Evolutionary conservation across 768 basidiomycete genomes (phyloP).

Genomic region (Suillus lakei): DNA sequence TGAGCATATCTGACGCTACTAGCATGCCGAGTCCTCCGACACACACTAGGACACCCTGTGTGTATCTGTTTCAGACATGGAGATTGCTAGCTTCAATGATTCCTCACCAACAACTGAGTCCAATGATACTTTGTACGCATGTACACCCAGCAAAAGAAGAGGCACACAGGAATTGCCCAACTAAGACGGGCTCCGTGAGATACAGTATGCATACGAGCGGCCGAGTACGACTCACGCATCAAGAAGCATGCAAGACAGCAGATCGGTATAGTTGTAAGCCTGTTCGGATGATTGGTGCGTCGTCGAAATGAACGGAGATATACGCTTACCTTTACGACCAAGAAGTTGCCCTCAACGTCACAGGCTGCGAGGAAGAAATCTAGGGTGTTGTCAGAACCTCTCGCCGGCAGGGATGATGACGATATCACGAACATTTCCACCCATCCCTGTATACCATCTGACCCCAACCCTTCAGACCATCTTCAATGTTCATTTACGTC

Average conservation of each 20-base stretch:
- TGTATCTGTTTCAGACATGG: background rate
- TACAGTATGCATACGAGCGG: background rate
- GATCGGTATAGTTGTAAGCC: slow-evolving; percentile 86
- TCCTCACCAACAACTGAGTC: slow-evolving; percentile 78
- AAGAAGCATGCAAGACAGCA: slow-evolving; percentile 90
- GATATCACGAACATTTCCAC: slow-evolving; percentile 74
- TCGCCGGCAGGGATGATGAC: background rate
- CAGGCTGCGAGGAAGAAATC: slow-evolving; percentile 79
- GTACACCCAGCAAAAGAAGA: slow-evolving; percentile 84
- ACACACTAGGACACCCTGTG: slow-evolving; percentile 74
- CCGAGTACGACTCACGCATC: slow-evolving; percentile 62
- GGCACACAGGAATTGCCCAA: slow-evolving; percentile 89
- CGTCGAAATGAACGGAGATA: background rate
- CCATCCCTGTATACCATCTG: slow-evolving; percentile 74
- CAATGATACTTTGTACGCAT: slow-evolving; percentile 81
- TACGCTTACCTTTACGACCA: slow-evolving; percentile 69
- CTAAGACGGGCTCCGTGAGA: slow-evolving; percentile 37
- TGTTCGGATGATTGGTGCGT: slow-evolving; percentile 23
- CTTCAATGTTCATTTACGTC: slow-evolving; percentile 56
- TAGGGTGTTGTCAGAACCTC: slow-evolving; percentile 32
- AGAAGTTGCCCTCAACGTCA: slow-evolving; percentile 89
- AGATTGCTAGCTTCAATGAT: background rate
- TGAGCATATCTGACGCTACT: slow-evolving; percentile 78
- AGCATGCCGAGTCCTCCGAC: slow-evolving; percentile 79
- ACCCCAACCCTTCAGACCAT: slow-evolving; percentile 86